phyloP scores from a whole-genome alignment of 257 asterid species.

The Solanum etuberosum region DNA sequence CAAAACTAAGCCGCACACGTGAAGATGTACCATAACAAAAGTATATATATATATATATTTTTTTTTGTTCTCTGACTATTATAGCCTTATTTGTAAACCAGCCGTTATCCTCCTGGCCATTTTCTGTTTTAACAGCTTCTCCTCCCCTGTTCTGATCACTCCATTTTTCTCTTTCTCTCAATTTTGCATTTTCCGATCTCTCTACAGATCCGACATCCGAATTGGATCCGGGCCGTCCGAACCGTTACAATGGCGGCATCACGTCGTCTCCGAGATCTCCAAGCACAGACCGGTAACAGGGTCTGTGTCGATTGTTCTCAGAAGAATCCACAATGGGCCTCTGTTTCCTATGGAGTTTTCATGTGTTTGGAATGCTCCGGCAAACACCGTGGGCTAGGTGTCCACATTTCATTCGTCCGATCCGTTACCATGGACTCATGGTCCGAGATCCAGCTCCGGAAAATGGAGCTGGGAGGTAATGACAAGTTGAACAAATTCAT shows the following conservation, averaged over 20 bases:
- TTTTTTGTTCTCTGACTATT: not conserved
- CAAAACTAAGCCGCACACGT: not conserved
- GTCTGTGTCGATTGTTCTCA: slow-evolving; percentile 87
- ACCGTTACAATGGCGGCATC: slow-evolving; percentile 54
- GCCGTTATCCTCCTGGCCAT: not conserved
- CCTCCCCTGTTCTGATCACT: not conserved
- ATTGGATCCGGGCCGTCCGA: not conserved
- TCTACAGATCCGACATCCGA: not conserved
- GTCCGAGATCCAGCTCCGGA: slow-evolving; percentile 90
- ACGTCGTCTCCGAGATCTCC: slow-evolving; percentile 87
- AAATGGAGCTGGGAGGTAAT: slow-evolving; percentile 90
- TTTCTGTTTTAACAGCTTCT: not conserved
- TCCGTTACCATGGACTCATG: slow-evolving; percentile 98
- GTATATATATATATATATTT: too few species aligned
- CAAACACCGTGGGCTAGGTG: slow-evolving; percentile 95
- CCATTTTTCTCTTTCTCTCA: not conserved
- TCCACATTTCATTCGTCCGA: slow-evolving; percentile 92
- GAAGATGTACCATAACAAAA: too few species aligned
- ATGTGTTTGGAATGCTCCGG: slow-evolving; percentile 98
- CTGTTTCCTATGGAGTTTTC: slow-evolving; percentile 86
- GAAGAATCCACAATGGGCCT: slow-evolving; percentile 96
- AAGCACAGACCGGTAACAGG: slow-evolving; percentile 70
- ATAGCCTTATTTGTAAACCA: not conserved
- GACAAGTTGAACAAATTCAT: slow-evolving; percentile 53
- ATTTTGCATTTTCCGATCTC: not conserved